Conservation (phyloP, 2,329 filamentous ascomycete genomes). For the Trematosphaeria pertusa region DNA sequence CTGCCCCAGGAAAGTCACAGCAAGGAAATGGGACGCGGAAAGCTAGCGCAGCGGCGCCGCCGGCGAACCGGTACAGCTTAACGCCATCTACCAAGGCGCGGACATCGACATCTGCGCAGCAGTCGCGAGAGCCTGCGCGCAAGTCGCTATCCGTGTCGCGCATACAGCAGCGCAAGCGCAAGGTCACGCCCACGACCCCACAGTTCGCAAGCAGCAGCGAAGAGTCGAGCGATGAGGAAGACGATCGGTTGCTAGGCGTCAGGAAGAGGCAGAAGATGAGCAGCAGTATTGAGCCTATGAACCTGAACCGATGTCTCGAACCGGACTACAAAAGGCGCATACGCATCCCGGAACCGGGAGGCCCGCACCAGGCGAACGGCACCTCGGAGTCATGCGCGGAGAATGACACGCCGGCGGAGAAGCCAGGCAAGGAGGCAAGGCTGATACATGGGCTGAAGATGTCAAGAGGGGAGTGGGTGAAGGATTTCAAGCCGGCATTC, state of each 20-base stretch:
- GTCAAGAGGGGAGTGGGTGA: slow-evolving; percentile 47
- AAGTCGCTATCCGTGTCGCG: slow-evolving; percentile 36
- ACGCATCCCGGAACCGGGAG: slow-evolving; percentile 28
- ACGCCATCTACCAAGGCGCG: slow-evolving; percentile 19
- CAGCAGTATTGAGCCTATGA: slow-evolving; percentile 44
- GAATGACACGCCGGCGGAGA: slow-evolving; percentile 8
- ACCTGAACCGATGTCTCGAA: slow-evolving; percentile 45
- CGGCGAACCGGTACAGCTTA: slow-evolving; percentile 37
- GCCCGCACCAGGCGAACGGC: slow-evolving; percentile 6
- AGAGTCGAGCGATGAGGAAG: slow-evolving; percentile 36
- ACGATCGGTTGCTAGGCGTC: slow-evolving; percentile 31
- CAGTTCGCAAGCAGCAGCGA: slow-evolving; percentile 42
- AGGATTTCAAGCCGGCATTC: slow-evolving; percentile 61
- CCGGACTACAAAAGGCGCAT: slow-evolving; percentile 44
- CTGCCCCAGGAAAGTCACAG: slow-evolving; percentile 9
- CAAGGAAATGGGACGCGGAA: slow-evolving; percentile 8
- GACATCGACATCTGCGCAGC: slow-evolving; percentile 18
- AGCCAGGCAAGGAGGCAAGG: slow-evolving; percentile 20
- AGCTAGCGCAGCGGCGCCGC: slow-evolving; percentile 25
- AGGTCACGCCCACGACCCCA: slow-evolving; percentile 41
- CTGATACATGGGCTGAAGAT: slow-evolving; percentile 52
- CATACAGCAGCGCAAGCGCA: slow-evolving; percentile 39
- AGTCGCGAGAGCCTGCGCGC: slow-evolving; percentile 26
- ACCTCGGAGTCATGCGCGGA: slow-evolving; percentile 8
- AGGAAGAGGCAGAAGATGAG: slow-evolving; percentile 45